These are phyloP conservation scores for Boletus coccyginus DNA, from an alignment of 768 basidiomycete species.

Conservation along the genomic window DNA sequence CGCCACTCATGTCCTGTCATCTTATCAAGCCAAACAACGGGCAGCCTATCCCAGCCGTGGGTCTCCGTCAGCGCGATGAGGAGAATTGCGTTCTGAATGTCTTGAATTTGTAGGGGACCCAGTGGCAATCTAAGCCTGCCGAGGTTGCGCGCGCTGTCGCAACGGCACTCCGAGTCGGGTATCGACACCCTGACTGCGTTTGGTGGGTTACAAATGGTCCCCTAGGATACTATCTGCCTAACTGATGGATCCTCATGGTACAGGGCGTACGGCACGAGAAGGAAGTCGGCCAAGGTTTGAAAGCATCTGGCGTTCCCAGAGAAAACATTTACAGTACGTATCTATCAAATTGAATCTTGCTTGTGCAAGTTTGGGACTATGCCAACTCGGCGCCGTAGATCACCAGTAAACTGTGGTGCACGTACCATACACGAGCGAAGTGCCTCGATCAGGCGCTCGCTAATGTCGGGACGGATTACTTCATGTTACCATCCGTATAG, in stretches of 20 bases:
- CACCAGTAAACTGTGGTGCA: conserved; percentile 70
- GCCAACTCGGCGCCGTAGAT: conserved; percentile 43
- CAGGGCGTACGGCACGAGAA: conserved; percentile 71
- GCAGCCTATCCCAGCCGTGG: conserved; percentile 51
- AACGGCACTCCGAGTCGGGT: conserved; percentile 74
- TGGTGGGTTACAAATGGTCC: conserved; percentile 29
- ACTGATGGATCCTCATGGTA: too few relatives aligned
- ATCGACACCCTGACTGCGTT: conserved; percentile 76
- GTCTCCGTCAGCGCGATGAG: conserved; percentile 47
- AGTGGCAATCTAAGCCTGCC: conserved; percentile 76
- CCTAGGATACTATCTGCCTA: not conserved
- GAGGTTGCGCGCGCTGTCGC: conserved; percentile 72
- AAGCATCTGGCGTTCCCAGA: conserved; percentile 71
- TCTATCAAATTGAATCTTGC: conserved; percentile 20
- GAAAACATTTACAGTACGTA: conserved; percentile 69
- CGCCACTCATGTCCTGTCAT: conserved; percentile 43
- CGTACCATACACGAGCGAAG: conserved; percentile 68
- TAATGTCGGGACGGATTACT: conserved; percentile 78
- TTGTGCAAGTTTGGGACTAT: not conserved
- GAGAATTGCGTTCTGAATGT: not conserved
- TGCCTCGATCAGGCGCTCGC: conserved; percentile 72
- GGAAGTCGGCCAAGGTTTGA: conserved; percentile 80
- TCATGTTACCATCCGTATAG: not conserved
- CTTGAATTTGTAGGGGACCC: conserved; percentile 52
- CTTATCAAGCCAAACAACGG: conserved; percentile 63